phyloP scores from a whole-genome alignment of 345 rosid genomes.

The Eucalyptus sideroxylon region DNA sequence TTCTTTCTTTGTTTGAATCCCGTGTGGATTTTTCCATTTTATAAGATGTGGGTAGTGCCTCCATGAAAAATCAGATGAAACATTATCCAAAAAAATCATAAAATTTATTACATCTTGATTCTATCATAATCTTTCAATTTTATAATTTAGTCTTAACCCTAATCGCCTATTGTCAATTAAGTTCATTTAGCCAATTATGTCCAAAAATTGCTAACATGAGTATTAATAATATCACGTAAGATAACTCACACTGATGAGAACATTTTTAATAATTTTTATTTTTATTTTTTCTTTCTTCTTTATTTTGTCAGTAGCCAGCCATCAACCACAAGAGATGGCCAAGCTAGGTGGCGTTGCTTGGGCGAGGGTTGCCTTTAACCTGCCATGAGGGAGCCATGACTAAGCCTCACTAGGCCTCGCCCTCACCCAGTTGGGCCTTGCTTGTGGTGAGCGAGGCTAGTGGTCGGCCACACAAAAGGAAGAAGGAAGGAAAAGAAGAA shows the following conservation, averaged over 20 bases:
- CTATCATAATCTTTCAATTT: no score
- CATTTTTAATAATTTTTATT: no score
- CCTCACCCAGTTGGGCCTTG: rapidly evolving
- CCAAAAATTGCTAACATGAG: rapidly evolving
- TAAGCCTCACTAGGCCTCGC: rapidly evolving
- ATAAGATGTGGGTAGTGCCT: neutral
- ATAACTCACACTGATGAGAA: no score
- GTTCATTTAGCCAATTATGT: rapidly evolving
- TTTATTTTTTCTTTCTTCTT: neutral
- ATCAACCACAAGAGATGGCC: rapidly evolving
- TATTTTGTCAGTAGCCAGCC: rapidly evolving
- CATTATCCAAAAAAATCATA: no score
- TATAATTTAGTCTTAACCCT: rapidly evolving
- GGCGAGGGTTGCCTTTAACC: rapidly evolving
- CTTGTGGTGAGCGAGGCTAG: rapidly evolving
- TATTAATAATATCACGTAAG: no score
- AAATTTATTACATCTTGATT: no score
- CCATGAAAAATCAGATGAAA: neutral
- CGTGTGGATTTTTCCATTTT: neutral
- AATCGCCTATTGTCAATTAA: rapidly evolving
- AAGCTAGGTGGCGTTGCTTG: neutral
- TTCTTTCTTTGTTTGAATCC: neutral
- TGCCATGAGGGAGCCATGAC: rapidly evolving
- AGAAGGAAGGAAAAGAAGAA: no score
- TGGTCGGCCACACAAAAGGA: no score